phyloP scores from a whole-genome alignment of 805 yeast species.

The Wickerhamiella azymoides region DNA sequence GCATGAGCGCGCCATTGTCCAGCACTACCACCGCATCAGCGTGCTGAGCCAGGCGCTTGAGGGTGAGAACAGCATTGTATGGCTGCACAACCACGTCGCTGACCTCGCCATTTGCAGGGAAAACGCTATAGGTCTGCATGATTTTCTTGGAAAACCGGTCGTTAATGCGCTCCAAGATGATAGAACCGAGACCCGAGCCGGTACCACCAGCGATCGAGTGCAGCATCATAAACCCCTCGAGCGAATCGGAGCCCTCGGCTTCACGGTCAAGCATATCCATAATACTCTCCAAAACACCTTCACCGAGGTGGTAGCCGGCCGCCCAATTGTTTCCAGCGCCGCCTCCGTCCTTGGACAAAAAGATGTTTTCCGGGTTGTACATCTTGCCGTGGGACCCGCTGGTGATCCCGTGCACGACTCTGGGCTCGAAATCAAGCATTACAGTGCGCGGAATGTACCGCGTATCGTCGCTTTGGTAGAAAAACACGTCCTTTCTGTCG shows the following conservation, averaged over 20 bases:
- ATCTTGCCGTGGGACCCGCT: conserved; percentile 39
- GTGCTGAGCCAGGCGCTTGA: conserved; percentile 65
- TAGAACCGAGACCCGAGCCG: conserved; percentile 90
- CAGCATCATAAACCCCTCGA: conserved; percentile 79
- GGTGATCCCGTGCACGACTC: conserved; percentile 53
- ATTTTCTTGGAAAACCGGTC: conserved; percentile 78
- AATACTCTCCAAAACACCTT: conserved; percentile 53
- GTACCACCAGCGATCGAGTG: conserved; percentile 99
- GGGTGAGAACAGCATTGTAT: conserved; percentile 73
- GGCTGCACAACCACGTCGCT: conserved; percentile 98
- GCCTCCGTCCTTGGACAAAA: conserved; percentile 63
- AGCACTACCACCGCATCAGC: conserved; percentile 83
- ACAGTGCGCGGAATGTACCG: conserved; percentile 82
- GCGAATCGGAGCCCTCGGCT: conserved; percentile 74
- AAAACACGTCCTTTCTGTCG: conserved; percentile 76
- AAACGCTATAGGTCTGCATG: conserved; percentile 72
- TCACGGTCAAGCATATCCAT: conserved; percentile 78
- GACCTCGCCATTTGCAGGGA: conserved; percentile 64
- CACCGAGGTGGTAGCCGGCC: conserved; percentile 70
- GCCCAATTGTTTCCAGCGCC: conserved; percentile 98
- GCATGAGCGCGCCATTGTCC: conserved; percentile 73
- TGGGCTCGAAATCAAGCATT: conserved; percentile 77
- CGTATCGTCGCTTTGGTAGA: conserved; percentile 57
- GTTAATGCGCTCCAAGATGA: conserved; percentile 56
- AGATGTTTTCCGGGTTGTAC: conserved; percentile 73